These are phyloP conservation scores for Chrysoporthe austroafricana DNA, from an alignment of 2,329 filamentous ascomycete genomes.

Conservation along the genomic window DNA sequence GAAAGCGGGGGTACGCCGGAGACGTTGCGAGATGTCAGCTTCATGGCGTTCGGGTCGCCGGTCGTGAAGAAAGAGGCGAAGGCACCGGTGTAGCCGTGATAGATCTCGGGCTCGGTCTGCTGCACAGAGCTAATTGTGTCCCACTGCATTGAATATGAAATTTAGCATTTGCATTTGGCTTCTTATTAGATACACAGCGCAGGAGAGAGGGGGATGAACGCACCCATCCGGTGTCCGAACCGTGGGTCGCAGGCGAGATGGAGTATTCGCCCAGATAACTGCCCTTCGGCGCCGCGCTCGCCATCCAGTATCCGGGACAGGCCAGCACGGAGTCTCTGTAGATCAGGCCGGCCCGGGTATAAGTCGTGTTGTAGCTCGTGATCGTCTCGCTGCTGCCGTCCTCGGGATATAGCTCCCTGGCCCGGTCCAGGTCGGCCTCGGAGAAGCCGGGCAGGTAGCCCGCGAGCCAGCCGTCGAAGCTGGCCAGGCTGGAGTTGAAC, in stretches of 20 bases:
- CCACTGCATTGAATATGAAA: conserved; percentile 47
- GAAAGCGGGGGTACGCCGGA: conserved; percentile 50
- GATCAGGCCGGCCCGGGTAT: conserved; percentile 57
- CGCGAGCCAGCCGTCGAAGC: conserved; percentile 56
- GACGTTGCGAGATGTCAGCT: conserved; percentile 50
- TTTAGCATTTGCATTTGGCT: conserved; percentile 1
- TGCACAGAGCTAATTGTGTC: conserved; percentile 59
- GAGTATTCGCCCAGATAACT: conserved; percentile 64
- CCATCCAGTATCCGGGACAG: conserved; percentile 63
- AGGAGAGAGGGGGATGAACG: conserved; percentile 30
- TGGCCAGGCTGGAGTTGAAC: conserved; percentile 54
- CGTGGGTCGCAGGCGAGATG: conserved; percentile 62
- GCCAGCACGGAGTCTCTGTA: conserved; percentile 63
- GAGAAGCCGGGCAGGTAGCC: conserved; percentile 57
- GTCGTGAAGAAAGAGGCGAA: conserved; percentile 65
- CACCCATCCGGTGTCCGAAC: conserved; percentile 60
- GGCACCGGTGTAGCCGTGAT: conserved; percentile 60
- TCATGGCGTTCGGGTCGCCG: conserved; percentile 60
- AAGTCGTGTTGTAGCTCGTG: conserved; percentile 51
- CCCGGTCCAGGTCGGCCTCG: conserved; percentile 40
- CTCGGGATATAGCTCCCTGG: conserved; percentile 52
- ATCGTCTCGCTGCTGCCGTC: conserved; percentile 52
- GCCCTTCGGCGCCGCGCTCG: conserved; percentile 45
- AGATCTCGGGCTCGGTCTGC: conserved; percentile 54
- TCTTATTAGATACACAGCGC: not conserved